Conservation (phyloP, 371 early-diverging fungal genomes). For the Mucor racemosus region DNA sequence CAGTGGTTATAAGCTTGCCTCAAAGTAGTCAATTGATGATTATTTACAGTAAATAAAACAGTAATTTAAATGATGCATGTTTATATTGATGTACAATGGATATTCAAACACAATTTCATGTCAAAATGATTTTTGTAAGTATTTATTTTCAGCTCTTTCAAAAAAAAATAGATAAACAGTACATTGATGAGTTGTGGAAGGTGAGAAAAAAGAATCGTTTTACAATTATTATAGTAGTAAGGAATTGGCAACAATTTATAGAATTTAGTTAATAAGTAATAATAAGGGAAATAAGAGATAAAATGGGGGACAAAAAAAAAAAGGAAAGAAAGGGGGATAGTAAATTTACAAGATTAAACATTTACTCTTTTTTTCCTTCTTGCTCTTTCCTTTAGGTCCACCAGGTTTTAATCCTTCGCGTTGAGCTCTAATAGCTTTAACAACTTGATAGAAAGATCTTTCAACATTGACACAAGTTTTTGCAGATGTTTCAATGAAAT, state of each 20-base stretch:
- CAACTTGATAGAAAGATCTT: constrained; percentile 65
- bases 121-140: not conserved
- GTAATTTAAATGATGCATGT: too few relatives aligned
- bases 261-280: constrained; percentile 8
- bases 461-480: constrained; percentile 85
- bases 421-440: constrained; percentile 59
- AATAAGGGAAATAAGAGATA: constrained; percentile 8
- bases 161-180: constrained; percentile 6
- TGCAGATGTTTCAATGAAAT: constrained; percentile 84
- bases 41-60: too few relatives aligned
- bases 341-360: constrained; percentile 41
- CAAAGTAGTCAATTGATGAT: too few relatives aligned
- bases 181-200: not conserved
- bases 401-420: constrained; percentile 45
- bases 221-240: constrained; percentile 1
- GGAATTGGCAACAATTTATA: not conserved
- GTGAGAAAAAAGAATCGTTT: not conserved
- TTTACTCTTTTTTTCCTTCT: constrained; percentile 44
- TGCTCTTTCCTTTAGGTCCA: constrained; percentile 32
- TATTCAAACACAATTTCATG: not conserved
- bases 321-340: not conserved
- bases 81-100: too few relatives aligned
- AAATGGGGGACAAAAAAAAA: not conserved
- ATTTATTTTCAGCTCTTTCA: not conserved
- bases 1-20: too few relatives aligned